phyloP scores from a whole-genome alignment of 108 stramenopile genomes.

The Nitzschia palea region DNA sequence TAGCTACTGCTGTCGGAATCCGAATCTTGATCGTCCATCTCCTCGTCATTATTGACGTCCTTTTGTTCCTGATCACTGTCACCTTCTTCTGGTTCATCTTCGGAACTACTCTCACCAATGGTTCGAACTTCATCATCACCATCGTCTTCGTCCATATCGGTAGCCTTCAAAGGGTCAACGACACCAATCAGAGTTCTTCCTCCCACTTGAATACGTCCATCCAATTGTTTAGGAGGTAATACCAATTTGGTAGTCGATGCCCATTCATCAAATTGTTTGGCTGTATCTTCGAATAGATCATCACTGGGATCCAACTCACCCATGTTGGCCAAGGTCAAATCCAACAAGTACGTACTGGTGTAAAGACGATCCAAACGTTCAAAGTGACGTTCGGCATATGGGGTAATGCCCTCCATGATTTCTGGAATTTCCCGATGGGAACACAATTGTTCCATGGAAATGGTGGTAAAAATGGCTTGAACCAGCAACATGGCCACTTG shows the following conservation, averaged over 20 bases:
- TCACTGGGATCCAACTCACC: constrained; percentile 47
- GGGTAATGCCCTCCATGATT: constrained; percentile 74
- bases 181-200: constrained; percentile 59
- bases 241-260: constrained; percentile 60
- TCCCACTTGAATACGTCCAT: constrained; percentile 80
- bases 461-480: constrained; percentile 64
- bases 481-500: constrained; percentile 75
- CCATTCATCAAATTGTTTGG: constrained; percentile 51
- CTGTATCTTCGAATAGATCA: constrained; percentile 1
- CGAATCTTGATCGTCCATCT: background rate
- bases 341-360: constrained; percentile 71
- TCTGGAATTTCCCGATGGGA: constrained; percentile 64
- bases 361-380: constrained; percentile 78
- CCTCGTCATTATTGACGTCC: background rate
- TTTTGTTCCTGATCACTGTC: background rate
- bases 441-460: constrained; percentile 67
- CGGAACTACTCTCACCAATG: constrained; percentile 65
- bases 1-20: background rate
- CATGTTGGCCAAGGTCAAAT: constrained; percentile 75
- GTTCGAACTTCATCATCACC: constrained; percentile 66
- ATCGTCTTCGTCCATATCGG: constrained; percentile 23
- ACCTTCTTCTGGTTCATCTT: background rate
- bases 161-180: background rate
- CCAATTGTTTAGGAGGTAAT: constrained; percentile 65
- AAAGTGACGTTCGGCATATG: constrained; percentile 88